phyloP scores from a whole-genome alignment of 495 filamentous ascomycete species.

The Talaromyces liani region DNA sequence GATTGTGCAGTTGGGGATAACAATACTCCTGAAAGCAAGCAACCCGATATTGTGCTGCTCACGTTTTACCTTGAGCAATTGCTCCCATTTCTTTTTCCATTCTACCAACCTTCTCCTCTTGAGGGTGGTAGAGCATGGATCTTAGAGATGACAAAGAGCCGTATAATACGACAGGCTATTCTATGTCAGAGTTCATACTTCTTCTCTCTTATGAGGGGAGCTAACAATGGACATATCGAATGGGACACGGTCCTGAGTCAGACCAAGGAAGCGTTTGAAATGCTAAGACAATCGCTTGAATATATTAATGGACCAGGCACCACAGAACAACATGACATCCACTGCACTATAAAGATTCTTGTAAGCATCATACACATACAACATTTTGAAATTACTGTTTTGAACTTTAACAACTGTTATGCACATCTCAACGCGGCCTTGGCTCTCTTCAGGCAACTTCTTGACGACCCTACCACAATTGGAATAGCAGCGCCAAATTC shows the following conservation, averaged over 20 bases:
- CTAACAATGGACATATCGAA: constrained; percentile 17
- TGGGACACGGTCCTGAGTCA: constrained; percentile 28
- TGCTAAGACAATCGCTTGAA: constrained; percentile 33
- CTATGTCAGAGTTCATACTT: constrained; percentile 43
- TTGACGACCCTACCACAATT: constrained; percentile 16
- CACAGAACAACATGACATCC: constrained; percentile 14
- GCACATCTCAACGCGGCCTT: constrained; percentile 41
- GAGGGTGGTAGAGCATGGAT: constrained; percentile 45
- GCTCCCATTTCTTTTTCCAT: constrained; percentile 47
- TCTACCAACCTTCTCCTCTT: constrained; percentile 40
- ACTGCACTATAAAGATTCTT: constrained; percentile 24
- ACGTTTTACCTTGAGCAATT: constrained; percentile 47
- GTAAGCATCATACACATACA: constrained; percentile 47
- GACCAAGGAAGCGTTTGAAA: constrained; percentile 30
- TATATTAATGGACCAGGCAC: constrained; percentile 23
- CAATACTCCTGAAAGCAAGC: neutral
- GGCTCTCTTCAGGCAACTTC: constrained; percentile 37
- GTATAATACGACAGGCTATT: constrained; percentile 36
- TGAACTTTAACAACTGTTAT: constrained; percentile 37
- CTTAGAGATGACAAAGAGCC: constrained; percentile 41
- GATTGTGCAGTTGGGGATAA: no score
- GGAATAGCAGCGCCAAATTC: constrained; percentile 13
- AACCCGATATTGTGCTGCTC: constrained; percentile 9
- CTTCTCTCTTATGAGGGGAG: constrained; percentile 23
- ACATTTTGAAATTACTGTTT: constrained; percentile 39